Evolutionary conservation across 345 rosid genomes (phyloP), one percentile per base, ranked within the genome.

Genomic region (Camelina laxa): DNA sequence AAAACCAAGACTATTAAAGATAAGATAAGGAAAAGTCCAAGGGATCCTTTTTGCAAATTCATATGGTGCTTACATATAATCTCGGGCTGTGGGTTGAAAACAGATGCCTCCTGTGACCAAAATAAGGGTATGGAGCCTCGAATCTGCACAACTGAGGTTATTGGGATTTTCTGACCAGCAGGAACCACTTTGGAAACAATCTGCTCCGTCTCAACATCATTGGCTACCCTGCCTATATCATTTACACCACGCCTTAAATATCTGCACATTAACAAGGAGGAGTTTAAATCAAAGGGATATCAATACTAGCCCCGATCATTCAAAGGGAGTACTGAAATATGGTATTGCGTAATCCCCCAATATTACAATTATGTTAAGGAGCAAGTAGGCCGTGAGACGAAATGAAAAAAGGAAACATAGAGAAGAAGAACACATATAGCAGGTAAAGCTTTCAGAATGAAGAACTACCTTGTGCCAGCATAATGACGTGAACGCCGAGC

Each of bases 161-260:
- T 86, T 58, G 86, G 90, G 65, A 80, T 70, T 42, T 83, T 84
- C 65, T 69, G 51, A 60, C 89, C 96, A 41, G 73, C 87, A 57
- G 87, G 85, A 82, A 81, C 87, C 70, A 85, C 93, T 83, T 83
- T 93, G 79, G 84, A 82, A 73, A 92, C 85, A 67, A 95, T 90
- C 69, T 95, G 99, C 67, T 95, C 99, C 0, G 96, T 92, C 88
- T 95, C 99, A 49, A 95, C 99, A 72, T 92, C 97, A 75, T 95
- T 95, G 62, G 99, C 99, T 53, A 95, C 97, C 79, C 89, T 85
- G 64, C 99, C 99, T 78, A 79, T 81, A 60, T 87, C 86, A 76
- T 89, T 90, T 53, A 95, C 91, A 50, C 99, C 99, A n/a, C 97
- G 96, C 78, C 89, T 89, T 74, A 90, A 72, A 75, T 87, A 95